A percentile compares a stretch with the other conserved stretches of the same genome.
phyloP scores from a whole-genome alignment of 2,329 filamentous ascomycete species.

The Talaromyces albobiverticillius region DNA sequence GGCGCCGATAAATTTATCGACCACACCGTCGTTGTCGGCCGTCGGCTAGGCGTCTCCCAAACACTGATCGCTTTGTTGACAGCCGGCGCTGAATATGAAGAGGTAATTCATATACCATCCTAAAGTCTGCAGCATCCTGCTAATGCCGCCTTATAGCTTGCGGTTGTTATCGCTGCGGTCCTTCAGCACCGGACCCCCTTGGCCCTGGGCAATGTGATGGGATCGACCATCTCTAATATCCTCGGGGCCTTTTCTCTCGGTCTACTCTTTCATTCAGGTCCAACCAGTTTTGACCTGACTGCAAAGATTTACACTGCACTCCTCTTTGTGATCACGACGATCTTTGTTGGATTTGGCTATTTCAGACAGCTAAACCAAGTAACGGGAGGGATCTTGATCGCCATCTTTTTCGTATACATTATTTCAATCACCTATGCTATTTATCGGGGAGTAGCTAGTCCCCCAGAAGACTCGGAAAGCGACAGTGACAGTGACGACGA shows the following conservation, averaged over 20 bases:
- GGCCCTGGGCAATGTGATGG: constrained; percentile 55
- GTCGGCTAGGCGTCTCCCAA: constrained; percentile 44
- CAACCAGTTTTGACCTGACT: constrained; percentile 45
- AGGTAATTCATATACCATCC: constrained; percentile 33
- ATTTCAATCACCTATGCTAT: constrained; percentile 46
- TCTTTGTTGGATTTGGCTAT: constrained; percentile 36
- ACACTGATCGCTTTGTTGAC: constrained; percentile 53
- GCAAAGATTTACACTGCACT: constrained; percentile 48
- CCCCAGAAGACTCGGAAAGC: constrained; percentile 43
- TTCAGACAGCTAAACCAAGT: constrained; percentile 32
- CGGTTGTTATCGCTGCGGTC: constrained; percentile 49
- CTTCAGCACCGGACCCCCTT: constrained; percentile 46
- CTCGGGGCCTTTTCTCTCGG: constrained; percentile 56
- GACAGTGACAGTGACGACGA: constrained; percentile 30
- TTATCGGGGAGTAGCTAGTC: constrained; percentile 39
- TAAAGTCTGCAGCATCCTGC: neutral
- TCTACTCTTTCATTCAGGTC: constrained; percentile 41
- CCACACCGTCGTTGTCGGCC: constrained; percentile 49
- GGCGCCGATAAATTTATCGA: constrained; percentile 54
- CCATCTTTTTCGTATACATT: constrained; percentile 45
- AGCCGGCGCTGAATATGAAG: constrained; percentile 56
- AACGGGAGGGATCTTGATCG: constrained; percentile 40
- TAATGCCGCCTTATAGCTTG: constrained; percentile 38
- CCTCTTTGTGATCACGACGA: constrained; percentile 41
- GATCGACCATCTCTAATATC: constrained; percentile 56